Conservation (phyloP, 75 land plant species). For the Pinus taeda region DNA sequence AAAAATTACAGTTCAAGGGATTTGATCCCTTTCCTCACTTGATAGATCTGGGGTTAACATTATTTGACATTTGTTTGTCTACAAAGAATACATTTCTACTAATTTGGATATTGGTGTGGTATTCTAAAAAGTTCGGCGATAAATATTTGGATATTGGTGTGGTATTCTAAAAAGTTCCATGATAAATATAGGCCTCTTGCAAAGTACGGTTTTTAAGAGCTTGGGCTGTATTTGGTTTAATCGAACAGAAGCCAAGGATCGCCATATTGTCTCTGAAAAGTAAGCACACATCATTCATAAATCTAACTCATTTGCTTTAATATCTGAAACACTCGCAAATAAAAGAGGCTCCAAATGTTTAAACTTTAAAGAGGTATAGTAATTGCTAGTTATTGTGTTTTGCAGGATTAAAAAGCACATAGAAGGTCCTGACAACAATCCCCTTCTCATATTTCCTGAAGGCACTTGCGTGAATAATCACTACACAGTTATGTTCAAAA, state of each 20-base stretch:
- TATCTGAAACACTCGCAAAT: not conserved
- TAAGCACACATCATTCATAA: constrained; percentile 21
- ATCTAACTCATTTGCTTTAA: not conserved
- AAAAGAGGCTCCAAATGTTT: not conserved
- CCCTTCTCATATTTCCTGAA: constrained; percentile 97
- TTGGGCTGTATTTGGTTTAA: constrained; percentile 98
- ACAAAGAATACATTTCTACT: not conserved
- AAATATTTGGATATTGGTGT: not conserved
- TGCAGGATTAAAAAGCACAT: constrained; percentile 78
- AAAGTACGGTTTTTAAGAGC: constrained; percentile 81
- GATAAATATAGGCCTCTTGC: constrained; percentile 61
- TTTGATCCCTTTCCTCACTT: too few relatives aligned
- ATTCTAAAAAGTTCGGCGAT: not conserved
- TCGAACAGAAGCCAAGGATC: constrained; percentile 88
- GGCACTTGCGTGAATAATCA: constrained; percentile 98
- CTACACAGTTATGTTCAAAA: constrained; percentile 95
- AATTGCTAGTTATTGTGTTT: not conserved
- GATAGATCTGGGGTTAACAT: too few relatives aligned
- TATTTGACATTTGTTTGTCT: not conserved
- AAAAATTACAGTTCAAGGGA: too few relatives aligned
- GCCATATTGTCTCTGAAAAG: constrained; percentile 84
- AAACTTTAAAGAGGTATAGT: not conserved
- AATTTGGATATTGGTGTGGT: not conserved
- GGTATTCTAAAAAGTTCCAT: not conserved
- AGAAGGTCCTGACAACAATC: constrained; percentile 72